Conservation (phyloP, 164 flowering plant genomes). For the Aristolochia fimbriata region DNA sequence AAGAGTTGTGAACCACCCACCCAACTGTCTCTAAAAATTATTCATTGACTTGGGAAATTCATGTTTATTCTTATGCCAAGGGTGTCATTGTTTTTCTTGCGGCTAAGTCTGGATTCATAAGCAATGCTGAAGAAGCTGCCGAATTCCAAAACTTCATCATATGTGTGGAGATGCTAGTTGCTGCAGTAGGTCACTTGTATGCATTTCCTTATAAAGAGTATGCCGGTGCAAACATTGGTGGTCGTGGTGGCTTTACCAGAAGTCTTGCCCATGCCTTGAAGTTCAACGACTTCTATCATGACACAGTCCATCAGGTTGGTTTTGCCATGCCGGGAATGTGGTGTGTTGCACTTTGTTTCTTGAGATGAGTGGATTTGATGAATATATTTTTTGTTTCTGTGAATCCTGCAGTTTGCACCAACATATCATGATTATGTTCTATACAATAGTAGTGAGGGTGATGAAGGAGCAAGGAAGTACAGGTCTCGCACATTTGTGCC, state of each 20-base stretch:
- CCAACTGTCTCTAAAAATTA: too few species aligned
- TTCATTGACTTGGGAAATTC: too few species aligned
- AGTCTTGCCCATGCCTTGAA: constrained; percentile 88
- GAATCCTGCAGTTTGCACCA: constrained; percentile 81
- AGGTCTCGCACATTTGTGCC: constrained; percentile 95
- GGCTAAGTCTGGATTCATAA: constrained; percentile 74
- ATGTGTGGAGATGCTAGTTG: constrained; percentile 96
- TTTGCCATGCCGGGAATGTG: neutral
- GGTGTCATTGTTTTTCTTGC: constrained; percentile 96
- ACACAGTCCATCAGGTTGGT: constrained; percentile 90
- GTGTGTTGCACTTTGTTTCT: neutral
- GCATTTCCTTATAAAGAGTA: constrained; percentile 97
- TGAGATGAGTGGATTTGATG: neutral
- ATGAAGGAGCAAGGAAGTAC: constrained; percentile 71
- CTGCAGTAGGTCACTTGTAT: constrained; percentile 81
- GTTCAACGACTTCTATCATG: constrained; percentile 90
- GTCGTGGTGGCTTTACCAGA: constrained; percentile 45
- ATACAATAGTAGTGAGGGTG: constrained; percentile 79
- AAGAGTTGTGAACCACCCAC: too few species aligned
- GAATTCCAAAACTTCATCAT: constrained; percentile 70
- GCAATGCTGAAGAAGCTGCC: constrained; percentile 81
- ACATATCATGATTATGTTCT: constrained; percentile 95
- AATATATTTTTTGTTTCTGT: neutral
- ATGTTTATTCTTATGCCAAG: constrained; percentile 16
- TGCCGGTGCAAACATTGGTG: constrained; percentile 90